These are phyloP conservation scores for Termitomyces sp. DNA, from an alignment of 768 basidiomycete species.

Conservation along the genomic window DNA sequence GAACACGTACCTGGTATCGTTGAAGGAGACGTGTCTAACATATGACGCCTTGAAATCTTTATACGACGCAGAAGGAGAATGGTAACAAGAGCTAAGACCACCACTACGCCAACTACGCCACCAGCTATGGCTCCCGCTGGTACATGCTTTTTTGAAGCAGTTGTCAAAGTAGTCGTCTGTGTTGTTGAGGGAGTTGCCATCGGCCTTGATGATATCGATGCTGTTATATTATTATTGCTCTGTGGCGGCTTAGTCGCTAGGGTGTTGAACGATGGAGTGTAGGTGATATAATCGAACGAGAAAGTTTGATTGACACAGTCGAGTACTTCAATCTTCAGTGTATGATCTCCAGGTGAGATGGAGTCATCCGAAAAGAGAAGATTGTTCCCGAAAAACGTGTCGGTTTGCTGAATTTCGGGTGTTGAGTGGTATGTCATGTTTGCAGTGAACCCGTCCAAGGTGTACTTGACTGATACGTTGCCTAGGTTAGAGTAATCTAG, in stretches of 20 bases:
- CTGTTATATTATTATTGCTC: not conserved
- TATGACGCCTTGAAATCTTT: not conserved
- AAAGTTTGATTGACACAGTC: conserved; percentile 19
- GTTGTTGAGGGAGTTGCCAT: not conserved
- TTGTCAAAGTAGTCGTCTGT: no score
- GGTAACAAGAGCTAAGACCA: not conserved
- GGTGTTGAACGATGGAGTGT: conserved; percentile 18
- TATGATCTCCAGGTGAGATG: conserved; percentile 21
- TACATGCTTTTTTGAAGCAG: not conserved
- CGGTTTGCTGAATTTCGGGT: conserved; percentile 16
- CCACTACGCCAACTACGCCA: conserved; percentile 5
- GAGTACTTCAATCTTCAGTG: conserved; percentile 19
- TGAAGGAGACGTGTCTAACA: no score
- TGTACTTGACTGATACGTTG: conserved; percentile 18
- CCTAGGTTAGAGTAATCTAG: conserved; percentile 22
- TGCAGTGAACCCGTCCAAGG: conserved; percentile 18
- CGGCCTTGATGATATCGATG: not conserved
- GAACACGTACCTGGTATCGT: no score
- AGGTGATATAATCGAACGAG: conserved; percentile 24
- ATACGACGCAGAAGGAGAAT: not conserved
- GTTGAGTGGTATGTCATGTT: conserved; percentile 16
- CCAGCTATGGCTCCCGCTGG: conserved; percentile 10
- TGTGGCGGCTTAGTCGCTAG: conserved; percentile 5
- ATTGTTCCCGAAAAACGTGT: conserved; percentile 21
- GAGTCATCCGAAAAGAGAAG: conserved; percentile 17